Evolutionary conservation across 352 stramenopile genomes (phyloP), one percentile per base, ranked within the genome.

Genomic region (Elongisporangium senticosum): DNA sequence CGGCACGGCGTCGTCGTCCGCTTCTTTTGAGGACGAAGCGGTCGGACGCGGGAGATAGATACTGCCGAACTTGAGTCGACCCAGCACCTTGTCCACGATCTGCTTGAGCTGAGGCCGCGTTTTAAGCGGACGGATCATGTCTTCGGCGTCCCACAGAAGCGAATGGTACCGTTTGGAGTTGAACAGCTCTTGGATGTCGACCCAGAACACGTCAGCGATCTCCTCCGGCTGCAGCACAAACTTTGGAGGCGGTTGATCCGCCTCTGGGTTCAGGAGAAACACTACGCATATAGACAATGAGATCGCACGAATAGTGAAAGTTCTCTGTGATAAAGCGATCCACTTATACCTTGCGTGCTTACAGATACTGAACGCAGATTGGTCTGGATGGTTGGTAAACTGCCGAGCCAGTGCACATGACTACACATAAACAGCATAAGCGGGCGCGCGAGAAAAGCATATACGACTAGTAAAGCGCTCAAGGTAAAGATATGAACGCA

Each of bases 131-230:
- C 65, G 62, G 8, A 94, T 60, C 59, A 82, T 83, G 49, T 89
- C 72, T 52, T 90, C 70, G 10, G 86, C 61, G 21, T 74, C 72
- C 62, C 84, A 93, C 20, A 69, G 49, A 13, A 92, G 77, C 23
- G 67, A 53, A 26, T 82, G 68, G 65, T 86, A 89, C 40, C 80
- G 79, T 6, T 50, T 50, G 8, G 75, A 59, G 56, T 87, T 81
- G 57, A 80, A 86, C 3, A 95, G 67, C 55, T 92, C 85, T 48
- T 89, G 74, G 49, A 93, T 65, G 39, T 95, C 78, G 58, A 95
- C 79, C 85, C 85, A 95, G 49, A 93, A 86, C 7, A 81, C 80
- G 61, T 95, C 77, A 15, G 81, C 63, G 59, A 95, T 82, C 75
- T 95, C 85, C 3, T 59, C 68, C 17, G 72, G 65, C 64, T 95